Conservation (phyloP, 2,329 filamentous ascomycete genomes). For the Stemphylium lycopersici region DNA sequence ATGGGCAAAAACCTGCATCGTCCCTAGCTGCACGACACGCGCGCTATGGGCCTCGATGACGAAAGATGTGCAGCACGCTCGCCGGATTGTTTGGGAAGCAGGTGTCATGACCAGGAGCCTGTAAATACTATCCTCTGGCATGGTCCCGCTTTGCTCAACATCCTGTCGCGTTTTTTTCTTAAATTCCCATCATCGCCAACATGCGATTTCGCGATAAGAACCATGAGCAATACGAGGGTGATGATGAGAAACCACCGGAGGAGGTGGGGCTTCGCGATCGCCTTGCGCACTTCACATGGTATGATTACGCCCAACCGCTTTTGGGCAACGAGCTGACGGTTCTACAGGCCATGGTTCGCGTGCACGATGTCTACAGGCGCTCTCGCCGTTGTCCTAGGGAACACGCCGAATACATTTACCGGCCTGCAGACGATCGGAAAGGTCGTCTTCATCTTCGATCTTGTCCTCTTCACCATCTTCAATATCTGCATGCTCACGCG, state of each 20-base stretch:
- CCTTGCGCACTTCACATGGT: slow-evolving; percentile 37
- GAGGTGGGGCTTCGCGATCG: slow-evolving; percentile 31
- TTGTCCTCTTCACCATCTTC: slow-evolving; percentile 67
- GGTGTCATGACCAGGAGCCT: slow-evolving; percentile 1
- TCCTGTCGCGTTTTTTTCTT: neutral
- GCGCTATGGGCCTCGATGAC: slow-evolving; percentile 10
- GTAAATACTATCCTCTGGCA: slow-evolving; percentile 2
- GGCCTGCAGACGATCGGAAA: slow-evolving; percentile 69
- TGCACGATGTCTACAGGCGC: slow-evolving; percentile 77
- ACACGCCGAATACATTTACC: slow-evolving; percentile 66
- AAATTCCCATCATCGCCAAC: neutral
- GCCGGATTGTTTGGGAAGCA: neutral
- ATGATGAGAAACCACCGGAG: slow-evolving; percentile 23
- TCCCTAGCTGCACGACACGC: neutral
- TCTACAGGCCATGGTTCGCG: slow-evolving; percentile 63
- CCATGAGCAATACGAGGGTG: slow-evolving; percentile 16
- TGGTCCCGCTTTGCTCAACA: neutral
- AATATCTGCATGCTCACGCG: slow-evolving; percentile 62
- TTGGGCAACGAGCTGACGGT: neutral
- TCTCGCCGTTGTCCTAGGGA: slow-evolving; percentile 67
- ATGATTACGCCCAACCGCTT: neutral
- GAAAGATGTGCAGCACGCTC: slow-evolving; percentile 9
- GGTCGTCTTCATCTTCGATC: slow-evolving; percentile 70
- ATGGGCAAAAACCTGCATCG: neutral
- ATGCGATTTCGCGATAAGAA: slow-evolving; percentile 33